Evolutionary conservation across 192 early-diverging fungal genomes (phyloP).

Genomic region (Mortierella claussenii): DNA sequence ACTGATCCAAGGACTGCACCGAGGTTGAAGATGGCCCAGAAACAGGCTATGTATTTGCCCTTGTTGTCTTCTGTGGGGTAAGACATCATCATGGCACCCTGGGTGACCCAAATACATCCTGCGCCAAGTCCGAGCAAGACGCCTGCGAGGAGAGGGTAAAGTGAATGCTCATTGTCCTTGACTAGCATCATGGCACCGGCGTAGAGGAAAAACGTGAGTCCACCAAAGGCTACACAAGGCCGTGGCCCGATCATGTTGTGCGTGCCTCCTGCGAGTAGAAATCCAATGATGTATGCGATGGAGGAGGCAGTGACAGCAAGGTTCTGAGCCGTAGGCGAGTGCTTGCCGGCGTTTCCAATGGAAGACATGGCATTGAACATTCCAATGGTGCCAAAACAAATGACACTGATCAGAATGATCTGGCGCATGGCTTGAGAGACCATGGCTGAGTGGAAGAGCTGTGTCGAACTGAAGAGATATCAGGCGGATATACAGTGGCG

Average conservation of each 20-base stretch:
- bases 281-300: constrained; percentile 76
- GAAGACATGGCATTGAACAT: constrained; percentile 54
- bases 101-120: constrained; percentile 79
- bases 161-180: constrained; percentile 62
- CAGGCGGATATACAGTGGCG: neutral
- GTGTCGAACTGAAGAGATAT: neutral
- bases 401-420: constrained; percentile 53
- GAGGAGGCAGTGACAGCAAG: constrained; percentile 47
- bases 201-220: constrained; percentile 82
- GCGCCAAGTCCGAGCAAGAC: constrained; percentile 81
- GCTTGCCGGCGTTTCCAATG: constrained; percentile 48
- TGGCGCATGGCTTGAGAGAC: constrained; percentile 52
- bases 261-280: constrained; percentile 76
- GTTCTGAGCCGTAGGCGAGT: constrained; percentile 49
- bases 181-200: constrained; percentile 77
- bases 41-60: constrained; percentile 82
- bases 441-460: too few relatives aligned
- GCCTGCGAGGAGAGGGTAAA: constrained; percentile 78
- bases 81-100: constrained; percentile 88
- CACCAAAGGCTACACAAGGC: constrained; percentile 71
- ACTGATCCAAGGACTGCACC: constrained; percentile 85
- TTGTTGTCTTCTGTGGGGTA: constrained; percentile 86
- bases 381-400: constrained; percentile 53
- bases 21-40: constrained; percentile 89
- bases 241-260: constrained; percentile 84